Conservation (phyloP, 1,284 basidiomycete species). For the Ustilago shanxiensis region DNA sequence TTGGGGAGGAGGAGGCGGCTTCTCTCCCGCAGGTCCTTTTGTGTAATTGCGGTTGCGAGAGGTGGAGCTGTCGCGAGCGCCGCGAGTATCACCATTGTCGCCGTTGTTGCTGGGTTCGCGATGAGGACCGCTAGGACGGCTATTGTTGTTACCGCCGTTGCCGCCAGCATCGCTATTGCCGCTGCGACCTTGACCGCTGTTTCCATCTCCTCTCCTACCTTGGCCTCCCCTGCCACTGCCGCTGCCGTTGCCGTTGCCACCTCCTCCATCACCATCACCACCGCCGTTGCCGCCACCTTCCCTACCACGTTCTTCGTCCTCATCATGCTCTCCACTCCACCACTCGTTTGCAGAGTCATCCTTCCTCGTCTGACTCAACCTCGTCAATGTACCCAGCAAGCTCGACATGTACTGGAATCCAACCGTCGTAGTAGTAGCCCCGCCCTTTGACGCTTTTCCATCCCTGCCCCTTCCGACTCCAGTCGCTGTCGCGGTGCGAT, state of each 20-base stretch:
- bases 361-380: conserved; percentile 34
- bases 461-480: conserved; percentile 3
- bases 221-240: background rate
- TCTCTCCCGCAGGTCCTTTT: background rate
- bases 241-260: background rate
- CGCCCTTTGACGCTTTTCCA: background rate
- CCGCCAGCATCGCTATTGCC: background rate
- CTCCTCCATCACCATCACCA: conserved; percentile 7
- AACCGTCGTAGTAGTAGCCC: background rate
- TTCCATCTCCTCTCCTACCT: background rate
- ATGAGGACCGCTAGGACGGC: background rate
- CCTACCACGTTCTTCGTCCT: conserved; percentile 4
- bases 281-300: background rate
- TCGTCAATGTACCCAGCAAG: conserved; percentile 35
- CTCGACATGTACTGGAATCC: conserved; percentile 47
- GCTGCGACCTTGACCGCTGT: background rate
- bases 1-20: conserved; percentile 1
- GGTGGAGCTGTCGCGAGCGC: background rate
- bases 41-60: background rate
- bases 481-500: conserved; percentile 9
- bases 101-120: background rate
- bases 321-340: conserved; percentile 14
- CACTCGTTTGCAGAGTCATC: conserved; percentile 20
- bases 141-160: background rate
- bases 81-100: background rate